Evolutionary conservation across 2,329 filamentous ascomycete genomes (phyloP), one percentile per base, ranked within the genome.

Genomic region (Escovopsis sp.): DNA sequence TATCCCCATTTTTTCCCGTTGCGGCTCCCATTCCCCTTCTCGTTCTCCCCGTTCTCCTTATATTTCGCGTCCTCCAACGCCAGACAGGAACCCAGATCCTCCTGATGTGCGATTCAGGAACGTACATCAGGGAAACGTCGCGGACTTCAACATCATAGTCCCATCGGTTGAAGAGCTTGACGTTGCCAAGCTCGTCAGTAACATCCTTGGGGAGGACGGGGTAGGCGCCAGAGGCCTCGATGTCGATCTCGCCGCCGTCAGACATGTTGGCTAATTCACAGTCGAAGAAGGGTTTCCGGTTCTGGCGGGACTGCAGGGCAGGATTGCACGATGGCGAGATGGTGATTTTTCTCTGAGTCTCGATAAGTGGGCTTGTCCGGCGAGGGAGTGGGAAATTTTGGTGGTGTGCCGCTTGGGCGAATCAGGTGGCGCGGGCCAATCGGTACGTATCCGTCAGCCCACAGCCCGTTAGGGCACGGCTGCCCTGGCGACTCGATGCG

Each of bases 101-200:
- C 33, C n/a, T n/a, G n/a, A n/a, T n/a, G n/a, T n/a, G 38, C 37
- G 26, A 31, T 36, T 34, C 42, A 44, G 21, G 21, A 25, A 60
- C 58, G 53, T 92, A 98, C 90, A 88, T 96, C 72, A 98, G 76
- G 58, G 90, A 98, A 71, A 98, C 96, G 65, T 98, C 90, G 66
- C 88, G 80, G 68, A 98, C 90, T 76, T 98, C 90, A 61, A 98
- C 88, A 79, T 96, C 90, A 70, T 96, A 98, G 69, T 68, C 67
- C 68, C 87, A 94, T 70, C 92, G 93, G 79, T 90, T 92, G 78
- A 94, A 93, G 56, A 94, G 76, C 80, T 93, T 93, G 65, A 90
- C 74, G 68, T 73, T 79, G 66, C 86, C 87, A 68, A 90, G 78
- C 70, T 93, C 84, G 56, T 77, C 72, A 57, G 76, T 71, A 61